Evolutionary conservation across 352 stramenopile genomes (phyloP).

Genomic region (Aphanomyces astaci): DNA sequence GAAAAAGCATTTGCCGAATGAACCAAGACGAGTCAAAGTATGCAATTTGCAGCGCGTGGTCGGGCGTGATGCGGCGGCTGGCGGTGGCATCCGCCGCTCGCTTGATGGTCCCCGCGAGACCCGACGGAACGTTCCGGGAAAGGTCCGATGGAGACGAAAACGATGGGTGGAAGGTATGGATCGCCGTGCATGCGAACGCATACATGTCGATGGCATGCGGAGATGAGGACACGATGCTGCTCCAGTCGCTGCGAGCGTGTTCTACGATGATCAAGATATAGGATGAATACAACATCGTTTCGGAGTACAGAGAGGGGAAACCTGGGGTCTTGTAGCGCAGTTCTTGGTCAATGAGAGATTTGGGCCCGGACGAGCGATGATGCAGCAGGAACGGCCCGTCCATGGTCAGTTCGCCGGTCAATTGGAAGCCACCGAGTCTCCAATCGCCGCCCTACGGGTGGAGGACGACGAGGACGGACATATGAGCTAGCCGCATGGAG

Average conservation of each 20-base stretch:
- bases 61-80: constrained; percentile 62
- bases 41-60: constrained; percentile 82
- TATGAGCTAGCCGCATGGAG: background rate
- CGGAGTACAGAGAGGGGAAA: too few species aligned
- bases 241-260: constrained; percentile 73
- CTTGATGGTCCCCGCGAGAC: constrained; percentile 45
- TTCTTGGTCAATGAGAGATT: constrained; percentile 35
- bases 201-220: constrained; percentile 62
- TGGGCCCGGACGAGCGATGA: constrained; percentile 68
- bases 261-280: too few species aligned
- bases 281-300: too few species aligned
- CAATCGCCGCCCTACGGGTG: constrained; percentile 82
- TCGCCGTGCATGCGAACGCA: constrained; percentile 69
- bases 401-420: constrained; percentile 79
- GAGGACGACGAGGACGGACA: background rate
- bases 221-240: constrained; percentile 40
- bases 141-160: constrained; percentile 19
- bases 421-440: constrained; percentile 91
- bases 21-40: constrained; percentile 91
- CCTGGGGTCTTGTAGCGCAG: constrained; percentile 72
- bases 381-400: constrained; percentile 58
- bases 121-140: constrained; percentile 32
- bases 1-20: constrained; percentile 88
- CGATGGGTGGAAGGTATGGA: constrained; percentile 66
- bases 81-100: constrained; percentile 44